Evolutionary conservation across 2,329 filamentous ascomycete genomes (phyloP), one percentile per base, ranked within the genome.

Genomic region (Talaromyces pinophilus): DNA sequence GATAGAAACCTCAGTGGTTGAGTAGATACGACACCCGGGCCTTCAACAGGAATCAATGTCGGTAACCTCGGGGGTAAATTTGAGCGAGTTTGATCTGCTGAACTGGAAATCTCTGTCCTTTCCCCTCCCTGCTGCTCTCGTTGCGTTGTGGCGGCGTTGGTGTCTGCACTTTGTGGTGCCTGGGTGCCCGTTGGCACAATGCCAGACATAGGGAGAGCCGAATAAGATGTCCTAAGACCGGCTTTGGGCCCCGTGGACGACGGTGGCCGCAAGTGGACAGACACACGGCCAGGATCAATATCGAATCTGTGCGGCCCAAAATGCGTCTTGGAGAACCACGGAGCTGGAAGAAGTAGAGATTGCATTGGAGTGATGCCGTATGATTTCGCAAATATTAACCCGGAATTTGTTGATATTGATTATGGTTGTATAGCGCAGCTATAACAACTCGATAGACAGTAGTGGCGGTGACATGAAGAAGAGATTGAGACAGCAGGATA

Each of bases 191-290:
- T 73, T 70, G 74, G 73, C 69, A 77, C 75, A 71, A 78, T 77
- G 71, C 77, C 76, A 72, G 80, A 80, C 80, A 81, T 81, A 76
- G 76, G 77, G 78, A 76, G 76, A 72, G 76, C 73, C 69, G 74
- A 71, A 63, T 78, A 73, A 72, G 77, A 72, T 68, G 77, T 77
- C 77, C 78, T 74, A 57, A 75, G 74, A 70, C 76, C 78, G 70
- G 73, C 75, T 70, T 74, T 75, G 70, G 73, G 72, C 76, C 74
- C 76, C 76, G 78, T 77, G 71, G 76, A 72, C 69, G 76, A 71
- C 68, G 76, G 72, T 69, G 75, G 72, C 70, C 74, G 63, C 64
- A 73, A 73, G 72, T 75, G 74, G 69, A 77, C 72, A 64, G 73
- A 68, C 59, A 76, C 71, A 72, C 74, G 70, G 70, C 77, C 77